Evolutionary conservation across 164 flowering plant species (phyloP).

Genomic region (Berberis vulgaris): DNA sequence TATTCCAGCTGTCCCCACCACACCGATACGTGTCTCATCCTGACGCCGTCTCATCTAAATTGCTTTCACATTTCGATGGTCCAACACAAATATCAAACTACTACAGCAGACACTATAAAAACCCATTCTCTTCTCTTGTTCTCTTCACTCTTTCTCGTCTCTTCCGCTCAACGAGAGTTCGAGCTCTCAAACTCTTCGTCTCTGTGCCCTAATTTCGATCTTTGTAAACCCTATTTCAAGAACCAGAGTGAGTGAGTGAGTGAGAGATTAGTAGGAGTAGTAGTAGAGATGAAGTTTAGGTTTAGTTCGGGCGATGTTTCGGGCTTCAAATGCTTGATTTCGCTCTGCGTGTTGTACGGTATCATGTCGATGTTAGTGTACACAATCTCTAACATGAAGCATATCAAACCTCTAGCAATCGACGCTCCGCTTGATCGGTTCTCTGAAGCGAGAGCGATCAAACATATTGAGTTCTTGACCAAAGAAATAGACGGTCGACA

Average conservation of each 20-base stretch:
- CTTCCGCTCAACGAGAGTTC: too few species aligned
- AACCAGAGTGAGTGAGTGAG: not conserved
- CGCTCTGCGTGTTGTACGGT: slow-evolving; percentile 44
- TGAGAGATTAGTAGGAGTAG: not conserved
- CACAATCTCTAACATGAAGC: slow-evolving; percentile 55
- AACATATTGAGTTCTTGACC: slow-evolving; percentile 57
- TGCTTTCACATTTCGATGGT: too few species aligned
- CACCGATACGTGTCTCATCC: too few species aligned
- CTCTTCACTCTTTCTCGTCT: too few species aligned
- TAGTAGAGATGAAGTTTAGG: slow-evolving; percentile 29
- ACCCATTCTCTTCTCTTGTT: too few species aligned
- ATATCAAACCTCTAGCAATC: slow-evolving; percentile 47
- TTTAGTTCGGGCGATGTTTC: slow-evolving; percentile 38
- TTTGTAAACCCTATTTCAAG: too few species aligned
- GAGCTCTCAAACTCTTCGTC: too few species aligned
- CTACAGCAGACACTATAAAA: too few species aligned
- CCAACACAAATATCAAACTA: too few species aligned
- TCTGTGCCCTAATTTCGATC: too few species aligned
- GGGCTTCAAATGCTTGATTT: slow-evolving; percentile 50
- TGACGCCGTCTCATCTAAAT: too few species aligned
- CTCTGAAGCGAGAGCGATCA: slow-evolving; percentile 83
- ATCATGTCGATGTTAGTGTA: slow-evolving; percentile 48
- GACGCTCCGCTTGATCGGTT: slow-evolving; percentile 80
- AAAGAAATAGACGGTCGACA: slow-evolving; percentile 82
- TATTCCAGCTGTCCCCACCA: too few species aligned